phyloP scores from a whole-genome alignment of 2,329 filamentous ascomycete genomes.

The Truncatella angustata region DNA sequence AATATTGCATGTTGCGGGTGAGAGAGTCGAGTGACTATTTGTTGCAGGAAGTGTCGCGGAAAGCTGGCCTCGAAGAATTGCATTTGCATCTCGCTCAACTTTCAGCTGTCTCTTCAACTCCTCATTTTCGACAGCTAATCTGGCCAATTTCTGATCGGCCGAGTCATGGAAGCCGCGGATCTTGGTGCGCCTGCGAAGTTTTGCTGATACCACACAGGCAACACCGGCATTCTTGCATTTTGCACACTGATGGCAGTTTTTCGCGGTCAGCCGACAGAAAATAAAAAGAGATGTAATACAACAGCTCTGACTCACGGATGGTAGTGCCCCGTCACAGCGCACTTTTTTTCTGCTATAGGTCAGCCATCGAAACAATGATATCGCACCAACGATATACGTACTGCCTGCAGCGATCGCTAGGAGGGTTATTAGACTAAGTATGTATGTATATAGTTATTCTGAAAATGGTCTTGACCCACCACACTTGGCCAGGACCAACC shows the following conservation, averaged over 20 bases:
- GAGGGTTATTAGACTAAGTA: neutral
- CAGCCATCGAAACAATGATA: neutral
- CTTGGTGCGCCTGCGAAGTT: constrained; percentile 8
- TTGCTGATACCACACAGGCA: neutral
- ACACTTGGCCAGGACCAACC: neutral
- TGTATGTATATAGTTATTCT: neutral
- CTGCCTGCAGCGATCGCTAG: constrained; percentile 1
- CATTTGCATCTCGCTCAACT: neutral
- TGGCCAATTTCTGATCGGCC: neutral
- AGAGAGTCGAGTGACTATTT: neutral
- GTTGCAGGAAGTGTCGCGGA: neutral
- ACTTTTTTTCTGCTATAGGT: constrained; percentile 2
- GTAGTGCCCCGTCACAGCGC: constrained; percentile 4
- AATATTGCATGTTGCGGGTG: neutral
- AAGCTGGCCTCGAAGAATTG: neutral
- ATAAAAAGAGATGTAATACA: neutral
- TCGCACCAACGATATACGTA: neutral
- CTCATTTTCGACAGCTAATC: constrained; percentile 5
- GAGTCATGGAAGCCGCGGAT: constrained; percentile 5
- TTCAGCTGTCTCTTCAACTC: constrained; percentile 1
- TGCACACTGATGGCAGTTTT: neutral
- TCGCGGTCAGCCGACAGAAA: neutral
- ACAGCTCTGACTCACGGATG: constrained; percentile 5
- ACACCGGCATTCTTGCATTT: neutral
- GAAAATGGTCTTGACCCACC: constrained; percentile 3